These are phyloP conservation scores for Stagonosporopsis chrysanthemi DNA, from an alignment of 2,329 filamentous ascomycete species.

Conservation along the genomic window DNA sequence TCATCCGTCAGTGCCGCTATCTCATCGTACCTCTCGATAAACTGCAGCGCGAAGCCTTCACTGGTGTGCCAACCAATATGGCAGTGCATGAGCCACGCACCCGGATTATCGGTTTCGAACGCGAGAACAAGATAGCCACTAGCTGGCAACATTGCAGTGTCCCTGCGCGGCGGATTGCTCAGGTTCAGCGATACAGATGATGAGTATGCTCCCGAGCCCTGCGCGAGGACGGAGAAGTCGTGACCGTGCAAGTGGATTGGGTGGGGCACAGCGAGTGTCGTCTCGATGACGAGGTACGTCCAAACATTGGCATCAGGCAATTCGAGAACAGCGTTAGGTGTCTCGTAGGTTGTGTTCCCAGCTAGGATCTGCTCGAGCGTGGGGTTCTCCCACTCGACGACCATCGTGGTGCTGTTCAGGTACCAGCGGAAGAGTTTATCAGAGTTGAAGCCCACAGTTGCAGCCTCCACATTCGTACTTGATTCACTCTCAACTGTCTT, in stretches of 20 bases:
- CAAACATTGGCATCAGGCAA: slow-evolving; percentile 39
- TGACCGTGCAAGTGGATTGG: slow-evolving; percentile 46
- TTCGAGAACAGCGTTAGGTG: slow-evolving; percentile 39
- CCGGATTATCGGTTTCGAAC: slow-evolving; percentile 49
- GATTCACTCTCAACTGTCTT: slow-evolving; percentile 46
- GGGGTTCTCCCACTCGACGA: slow-evolving; percentile 50
- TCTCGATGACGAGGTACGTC: slow-evolving; percentile 53
- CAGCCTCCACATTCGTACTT: slow-evolving; percentile 35
- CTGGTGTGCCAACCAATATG: slow-evolving; percentile 50
- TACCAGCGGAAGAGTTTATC: slow-evolving; percentile 53
- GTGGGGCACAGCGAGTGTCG: slow-evolving; percentile 44
- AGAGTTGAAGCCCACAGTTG: slow-evolving; percentile 39
- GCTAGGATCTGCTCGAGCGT: slow-evolving; percentile 48
- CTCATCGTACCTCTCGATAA: slow-evolving; percentile 39
- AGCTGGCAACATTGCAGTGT: slow-evolving; percentile 42
- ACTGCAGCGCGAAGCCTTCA: slow-evolving; percentile 46
- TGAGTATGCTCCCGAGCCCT: slow-evolving; percentile 36
- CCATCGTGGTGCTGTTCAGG: slow-evolving; percentile 51
- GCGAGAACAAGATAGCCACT: slow-evolving; percentile 45
- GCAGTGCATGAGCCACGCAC: slow-evolving; percentile 50
- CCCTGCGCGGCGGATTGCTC: slow-evolving; percentile 43
- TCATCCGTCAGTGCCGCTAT: slow-evolving; percentile 32
- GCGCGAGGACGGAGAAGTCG: slow-evolving; percentile 43
- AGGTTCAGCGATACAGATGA: slow-evolving; percentile 27
- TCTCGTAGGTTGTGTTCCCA: slow-evolving; percentile 42